phyloP scores from a whole-genome alignment of 192 early-diverging fungal genomes.

The Piromyces finnis region DNA sequence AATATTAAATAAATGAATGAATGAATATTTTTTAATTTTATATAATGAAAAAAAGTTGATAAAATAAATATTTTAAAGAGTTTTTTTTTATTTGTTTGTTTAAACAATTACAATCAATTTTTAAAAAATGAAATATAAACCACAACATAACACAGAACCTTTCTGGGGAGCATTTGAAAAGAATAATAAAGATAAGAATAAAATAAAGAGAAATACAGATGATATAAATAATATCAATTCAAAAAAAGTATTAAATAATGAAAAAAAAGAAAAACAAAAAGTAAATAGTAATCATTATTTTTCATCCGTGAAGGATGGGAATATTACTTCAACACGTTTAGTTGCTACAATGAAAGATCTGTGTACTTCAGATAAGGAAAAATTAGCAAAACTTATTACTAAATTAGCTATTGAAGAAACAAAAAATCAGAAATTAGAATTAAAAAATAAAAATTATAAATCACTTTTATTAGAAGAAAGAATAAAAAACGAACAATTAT shows the following conservation, averaged over 20 bases:
- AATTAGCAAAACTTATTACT: not conserved
- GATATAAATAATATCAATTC: no score
- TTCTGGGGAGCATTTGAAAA: not conserved
- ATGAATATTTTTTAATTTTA: no score
- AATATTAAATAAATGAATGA: no score
- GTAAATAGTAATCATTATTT: not conserved
- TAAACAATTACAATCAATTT: no score
- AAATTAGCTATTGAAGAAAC: not conserved
- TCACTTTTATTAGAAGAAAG: not conserved
- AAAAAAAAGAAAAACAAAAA: not conserved
- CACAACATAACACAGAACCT: not conserved
- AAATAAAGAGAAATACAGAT: not conserved
- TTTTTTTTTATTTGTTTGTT: no score
- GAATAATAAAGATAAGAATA: not conserved
- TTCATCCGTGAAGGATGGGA: not conserved
- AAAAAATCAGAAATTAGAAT: not conserved
- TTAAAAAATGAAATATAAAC: no score
- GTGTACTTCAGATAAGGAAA: not conserved
- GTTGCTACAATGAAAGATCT: not conserved
- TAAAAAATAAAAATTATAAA: not conserved
- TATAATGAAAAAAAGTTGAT: no score
- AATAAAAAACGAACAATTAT: not conserved
- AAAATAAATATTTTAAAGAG: no score
- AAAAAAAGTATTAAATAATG: no score
- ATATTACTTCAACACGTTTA: not conserved